Conservation (phyloP, 768 basidiomycete genomes). For the Agaricus subrufescens region DNA sequence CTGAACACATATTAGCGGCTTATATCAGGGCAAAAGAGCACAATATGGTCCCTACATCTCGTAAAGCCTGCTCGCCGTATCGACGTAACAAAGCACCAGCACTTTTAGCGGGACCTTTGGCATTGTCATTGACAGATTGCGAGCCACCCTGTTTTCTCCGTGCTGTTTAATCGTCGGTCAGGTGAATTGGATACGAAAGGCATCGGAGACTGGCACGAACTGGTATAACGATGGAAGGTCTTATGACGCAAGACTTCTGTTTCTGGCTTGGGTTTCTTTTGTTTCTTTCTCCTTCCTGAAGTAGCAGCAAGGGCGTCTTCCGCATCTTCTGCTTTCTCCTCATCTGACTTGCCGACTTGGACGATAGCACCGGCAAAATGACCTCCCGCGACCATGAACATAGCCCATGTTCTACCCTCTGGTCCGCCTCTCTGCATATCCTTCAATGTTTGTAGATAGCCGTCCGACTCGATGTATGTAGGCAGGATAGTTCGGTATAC, state of each 20-base stretch:
- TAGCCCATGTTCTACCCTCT: slow-evolving; percentile 76
- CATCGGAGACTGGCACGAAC: slow-evolving; percentile 42
- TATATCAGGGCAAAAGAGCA: background rate
- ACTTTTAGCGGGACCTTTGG: slow-evolving; percentile 90
- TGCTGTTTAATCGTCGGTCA: slow-evolving; percentile 43
- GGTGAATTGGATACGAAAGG: background rate
- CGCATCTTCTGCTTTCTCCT: slow-evolving; percentile 36
- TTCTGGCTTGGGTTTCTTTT: slow-evolving; percentile 66
- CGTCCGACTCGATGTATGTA: slow-evolving; percentile 28
- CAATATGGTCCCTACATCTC: slow-evolving; percentile 58
- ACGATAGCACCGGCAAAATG: slow-evolving; percentile 95
- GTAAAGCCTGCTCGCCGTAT: slow-evolving; percentile 91
- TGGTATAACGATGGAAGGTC: slow-evolving; percentile 98
- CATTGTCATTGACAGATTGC: slow-evolving; percentile 87
- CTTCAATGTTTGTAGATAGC: slow-evolving; percentile 57
- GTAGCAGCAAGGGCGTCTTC: slow-evolving; percentile 33
- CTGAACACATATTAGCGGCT: slow-evolving; percentile 28
- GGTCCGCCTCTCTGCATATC: slow-evolving; percentile 53
- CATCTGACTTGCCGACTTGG: slow-evolving; percentile 53
- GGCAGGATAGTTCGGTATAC: slow-evolving; percentile 79
- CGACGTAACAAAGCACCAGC: slow-evolving; percentile 91
- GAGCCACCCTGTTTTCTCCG: slow-evolving; percentile 97
- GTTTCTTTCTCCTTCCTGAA: slow-evolving; percentile 47
- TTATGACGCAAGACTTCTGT: slow-evolving; percentile 84
- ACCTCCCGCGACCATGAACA: slow-evolving; percentile 97